phyloP scores from a whole-genome alignment of 1,139 yeast genomes.

The Pichia norvegensis region DNA sequence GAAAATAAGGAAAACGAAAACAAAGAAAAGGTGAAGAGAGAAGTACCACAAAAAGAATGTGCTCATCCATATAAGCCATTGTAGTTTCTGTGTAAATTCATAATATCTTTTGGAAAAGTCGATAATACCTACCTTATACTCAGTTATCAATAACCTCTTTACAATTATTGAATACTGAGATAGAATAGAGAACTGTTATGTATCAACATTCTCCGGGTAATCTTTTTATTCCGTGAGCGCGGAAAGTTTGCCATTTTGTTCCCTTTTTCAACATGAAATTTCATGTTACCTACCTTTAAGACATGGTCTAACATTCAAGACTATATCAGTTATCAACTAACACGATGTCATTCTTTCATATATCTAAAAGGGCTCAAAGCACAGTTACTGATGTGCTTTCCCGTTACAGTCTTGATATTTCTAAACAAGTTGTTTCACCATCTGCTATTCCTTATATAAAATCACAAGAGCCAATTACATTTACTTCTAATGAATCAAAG shows the following conservation, averaged over 20 bases:
- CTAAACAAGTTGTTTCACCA: slow-evolving; percentile 29
- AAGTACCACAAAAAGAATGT: neutral
- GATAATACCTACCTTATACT: too few species aligned
- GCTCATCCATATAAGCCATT: slow-evolving; percentile 4
- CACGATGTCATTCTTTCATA: slow-evolving; percentile 3
- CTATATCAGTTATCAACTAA: neutral
- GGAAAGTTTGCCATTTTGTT: too few species aligned
- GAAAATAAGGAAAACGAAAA: slow-evolving; percentile 15
- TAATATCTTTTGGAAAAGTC: too few species aligned
- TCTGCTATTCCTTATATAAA: slow-evolving; percentile 44
- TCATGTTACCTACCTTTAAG: neutral
- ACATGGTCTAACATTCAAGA: too few species aligned
- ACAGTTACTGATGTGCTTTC: slow-evolving; percentile 5
- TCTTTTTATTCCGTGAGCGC: neutral
- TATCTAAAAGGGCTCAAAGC: slow-evolving; percentile 7
- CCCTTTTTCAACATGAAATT: slow-evolving; percentile 1
- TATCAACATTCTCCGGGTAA: neutral
- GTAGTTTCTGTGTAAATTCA: neutral
- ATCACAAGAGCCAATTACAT: slow-evolving; percentile 37
- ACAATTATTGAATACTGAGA: too few species aligned
- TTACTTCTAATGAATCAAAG: slow-evolving; percentile 51
- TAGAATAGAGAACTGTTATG: too few species aligned
- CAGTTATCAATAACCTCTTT: too few species aligned
- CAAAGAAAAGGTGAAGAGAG: slow-evolving; percentile 11
- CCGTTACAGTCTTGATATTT: neutral